phyloP scores from a whole-genome alignment of 164 flowering plant genomes.

The Kalanchoe fedtschenkoi region DNA sequence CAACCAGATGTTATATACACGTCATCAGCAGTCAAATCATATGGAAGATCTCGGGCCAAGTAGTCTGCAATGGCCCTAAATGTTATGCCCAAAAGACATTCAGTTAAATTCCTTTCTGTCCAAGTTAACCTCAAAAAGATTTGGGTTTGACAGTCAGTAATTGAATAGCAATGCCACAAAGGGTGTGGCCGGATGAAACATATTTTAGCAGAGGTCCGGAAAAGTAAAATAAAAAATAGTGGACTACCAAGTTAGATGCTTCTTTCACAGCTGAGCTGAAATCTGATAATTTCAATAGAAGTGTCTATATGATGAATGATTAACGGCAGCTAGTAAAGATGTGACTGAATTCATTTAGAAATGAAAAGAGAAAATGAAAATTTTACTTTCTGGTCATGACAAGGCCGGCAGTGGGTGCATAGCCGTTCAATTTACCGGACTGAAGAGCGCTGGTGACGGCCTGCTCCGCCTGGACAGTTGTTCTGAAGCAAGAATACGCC shows the following conservation, averaged over 20 bases:
- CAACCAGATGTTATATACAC: constrained; percentile 82
- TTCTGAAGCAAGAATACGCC: constrained; percentile 38
- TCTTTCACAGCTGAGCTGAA: no score
- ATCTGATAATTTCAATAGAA: no score
- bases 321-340: no score
- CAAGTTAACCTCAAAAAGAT: no score
- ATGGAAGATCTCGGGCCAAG: constrained; percentile 68
- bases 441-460: constrained; percentile 36
- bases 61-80: constrained; percentile 85
- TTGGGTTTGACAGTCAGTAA: no score
- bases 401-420: constrained; percentile 60
- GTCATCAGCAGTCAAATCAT: constrained; percentile 53
- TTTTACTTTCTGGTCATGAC: constrained; percentile 50
- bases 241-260: no score
- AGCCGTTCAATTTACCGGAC: constrained; percentile 50
- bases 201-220: no score
- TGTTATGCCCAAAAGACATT: constrained; percentile 8
- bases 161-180: no score
- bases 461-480: constrained; percentile 29
- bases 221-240: no score
- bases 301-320: no score
- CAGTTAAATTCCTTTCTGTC: neutral
- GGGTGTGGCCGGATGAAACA: no score
- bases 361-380: neutral
- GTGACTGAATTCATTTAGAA: neutral